These are phyloP conservation scores for Tuber umbilicatum DNA, from an alignment of 495 filamentous ascomycete species.

Conservation along the genomic window DNA sequence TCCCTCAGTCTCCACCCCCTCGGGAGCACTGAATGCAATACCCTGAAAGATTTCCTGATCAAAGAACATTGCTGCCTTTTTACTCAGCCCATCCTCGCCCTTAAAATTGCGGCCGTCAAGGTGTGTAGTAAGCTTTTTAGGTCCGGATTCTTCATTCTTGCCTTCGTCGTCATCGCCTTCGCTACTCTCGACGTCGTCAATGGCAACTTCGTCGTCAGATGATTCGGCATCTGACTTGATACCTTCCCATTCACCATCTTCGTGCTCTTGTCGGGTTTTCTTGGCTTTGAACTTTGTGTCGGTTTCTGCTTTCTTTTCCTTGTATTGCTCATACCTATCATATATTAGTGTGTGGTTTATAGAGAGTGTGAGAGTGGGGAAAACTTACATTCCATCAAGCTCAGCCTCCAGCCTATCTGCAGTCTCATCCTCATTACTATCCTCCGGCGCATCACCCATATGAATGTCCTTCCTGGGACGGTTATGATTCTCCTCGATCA, in stretches of 20 bases:
- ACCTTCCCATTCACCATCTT: slow-evolving; percentile 85
- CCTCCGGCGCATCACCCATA: slow-evolving; percentile 53
- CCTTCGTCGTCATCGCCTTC: slow-evolving; percentile 53
- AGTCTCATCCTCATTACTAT: slow-evolving; percentile 67
- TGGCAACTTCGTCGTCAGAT: slow-evolving; percentile 49
- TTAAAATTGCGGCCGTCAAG: slow-evolving; percentile 48
- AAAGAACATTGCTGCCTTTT: slow-evolving; percentile 81
- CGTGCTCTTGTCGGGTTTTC: slow-evolving; percentile 72
- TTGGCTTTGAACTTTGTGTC: slow-evolving; percentile 87
- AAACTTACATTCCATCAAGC: slow-evolving; percentile 59
- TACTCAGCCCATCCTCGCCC: slow-evolving; percentile 57
- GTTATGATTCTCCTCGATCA: slow-evolving; percentile 50
- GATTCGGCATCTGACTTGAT: slow-evolving; percentile 65
- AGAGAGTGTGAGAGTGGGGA: neutral
- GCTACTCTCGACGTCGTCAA: slow-evolving; percentile 52
- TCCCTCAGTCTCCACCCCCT: slow-evolving; percentile 48
- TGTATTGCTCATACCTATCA: slow-evolving; percentile 66
- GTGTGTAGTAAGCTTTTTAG: slow-evolving; percentile 48
- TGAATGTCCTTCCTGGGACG: slow-evolving; percentile 55
- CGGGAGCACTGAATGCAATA: slow-evolving; percentile 51
- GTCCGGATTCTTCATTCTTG: slow-evolving; percentile 43
- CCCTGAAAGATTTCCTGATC: slow-evolving; percentile 90
- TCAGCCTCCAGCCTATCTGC: slow-evolving; percentile 69
- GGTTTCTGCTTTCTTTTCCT: slow-evolving; percentile 64
- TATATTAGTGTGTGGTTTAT: neutral